Evolutionary conservation across 2,329 filamentous ascomycete genomes (phyloP), one percentile per base, ranked within the genome.

Genomic region (Alternaria conjuncta): DNA sequence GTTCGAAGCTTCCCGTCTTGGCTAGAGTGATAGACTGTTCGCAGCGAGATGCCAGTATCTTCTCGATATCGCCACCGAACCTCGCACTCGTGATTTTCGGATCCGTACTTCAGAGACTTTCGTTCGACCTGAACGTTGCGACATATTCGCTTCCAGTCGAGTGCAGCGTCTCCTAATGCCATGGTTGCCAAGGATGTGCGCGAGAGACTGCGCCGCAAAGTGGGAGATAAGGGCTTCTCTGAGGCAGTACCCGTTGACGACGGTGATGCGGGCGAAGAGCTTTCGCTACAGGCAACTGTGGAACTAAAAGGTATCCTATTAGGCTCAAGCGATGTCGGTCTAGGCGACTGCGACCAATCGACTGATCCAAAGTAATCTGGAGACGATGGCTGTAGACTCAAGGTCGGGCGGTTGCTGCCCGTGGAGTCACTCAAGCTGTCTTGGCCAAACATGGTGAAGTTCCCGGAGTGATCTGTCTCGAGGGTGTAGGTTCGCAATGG

Each of bases 111-210:
- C 26, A 21, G 12, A 4, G 69, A 64, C 10, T 54, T 69, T 5
- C 74, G 71, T 57, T 78, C 75, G 5, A 78, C 75, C 26, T 72
- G 60, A 4, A 72, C 70, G n/a, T 72, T 75, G 13, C 66, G 66
- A 49, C 68, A 71, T 8, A 78, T 67, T 11, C 60, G 64, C n/a
- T 68, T 76, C 75, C 75, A 78, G 7, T 74, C 65, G n/a, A 78
- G 53, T 9, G 74, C 74, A 21, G 69, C 67, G 9, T 72, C 67
- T 3, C 75, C 75, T 9, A 77, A 63, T 12, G 68, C 66, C 6
- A 78, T 64, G 3, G 71, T 73, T 5, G 61, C 64, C 18, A 78
- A 61, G 3, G 73, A 75, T 10, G 68, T 57, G 5, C 60, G 61
- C 4, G 75, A 77, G 23, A 68, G 50, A 15, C 61, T 67, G 11